Conservation (phyloP, 2,329 filamentous ascomycete genomes). For the Hymenoscyphus albidus region DNA sequence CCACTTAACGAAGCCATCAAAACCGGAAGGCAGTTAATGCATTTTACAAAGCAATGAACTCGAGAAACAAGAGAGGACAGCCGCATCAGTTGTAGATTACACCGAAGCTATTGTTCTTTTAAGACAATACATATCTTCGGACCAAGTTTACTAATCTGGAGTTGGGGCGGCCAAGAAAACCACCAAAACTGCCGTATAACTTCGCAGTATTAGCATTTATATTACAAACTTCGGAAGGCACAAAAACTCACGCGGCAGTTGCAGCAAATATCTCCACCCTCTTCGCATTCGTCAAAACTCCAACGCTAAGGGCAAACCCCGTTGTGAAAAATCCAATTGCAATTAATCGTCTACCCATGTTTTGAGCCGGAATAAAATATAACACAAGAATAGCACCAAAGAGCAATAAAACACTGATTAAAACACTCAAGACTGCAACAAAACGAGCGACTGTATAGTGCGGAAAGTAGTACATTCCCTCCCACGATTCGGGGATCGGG, state of each 20-base stretch:
- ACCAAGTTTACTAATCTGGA: neutral
- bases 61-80: too few species aligned
- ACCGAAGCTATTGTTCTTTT: neutral
- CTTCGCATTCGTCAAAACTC: conserved; percentile 8
- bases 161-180: neutral
- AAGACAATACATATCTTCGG: neutral
- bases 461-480: neutral
- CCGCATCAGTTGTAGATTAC: too few species aligned
- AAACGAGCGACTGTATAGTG: neutral
- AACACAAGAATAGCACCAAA: conserved; percentile 10
- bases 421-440: conserved; percentile 6
- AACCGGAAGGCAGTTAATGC: too few species aligned
- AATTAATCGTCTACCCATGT: conserved; percentile 4
- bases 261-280: conserved; percentile 14
- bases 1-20: too few species aligned
- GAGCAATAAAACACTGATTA: conserved; percentile 11
- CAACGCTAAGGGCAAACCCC: conserved; percentile 1
- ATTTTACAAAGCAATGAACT: too few species aligned
- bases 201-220: neutral
- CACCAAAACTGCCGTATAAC: neutral
- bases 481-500: neutral
- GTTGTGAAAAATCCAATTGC: conserved; percentile 9
- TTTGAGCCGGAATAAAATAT: conserved; percentile 4
- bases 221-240: neutral
- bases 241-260: conserved; percentile 12